Evolutionary conservation across 352 stramenopile genomes (phyloP).

Genomic region (Globisporangium emineosum): DNA sequence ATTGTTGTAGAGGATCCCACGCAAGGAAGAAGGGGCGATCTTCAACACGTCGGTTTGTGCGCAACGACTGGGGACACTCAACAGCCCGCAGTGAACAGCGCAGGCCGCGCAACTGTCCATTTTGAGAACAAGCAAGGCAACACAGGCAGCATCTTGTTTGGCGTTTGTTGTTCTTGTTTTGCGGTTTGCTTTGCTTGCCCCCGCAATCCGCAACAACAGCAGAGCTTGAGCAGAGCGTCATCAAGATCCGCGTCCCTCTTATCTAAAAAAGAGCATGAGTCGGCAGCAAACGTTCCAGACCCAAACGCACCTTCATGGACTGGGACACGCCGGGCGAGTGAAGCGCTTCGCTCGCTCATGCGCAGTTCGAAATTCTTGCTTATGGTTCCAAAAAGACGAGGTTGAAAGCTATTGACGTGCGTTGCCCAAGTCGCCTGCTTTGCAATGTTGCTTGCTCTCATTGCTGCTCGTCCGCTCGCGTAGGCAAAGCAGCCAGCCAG

Average conservation of each 20-base stretch:
- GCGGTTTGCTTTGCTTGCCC: too few relatives aligned
- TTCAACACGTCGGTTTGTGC: too few relatives aligned
- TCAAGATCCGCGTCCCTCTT: too few relatives aligned
- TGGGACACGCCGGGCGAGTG: background rate
- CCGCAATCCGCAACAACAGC: too few relatives aligned
- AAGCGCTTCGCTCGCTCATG: too few relatives aligned
- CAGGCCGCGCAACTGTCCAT: conserved; percentile 1
- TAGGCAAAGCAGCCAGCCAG: background rate
- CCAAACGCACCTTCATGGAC: background rate
- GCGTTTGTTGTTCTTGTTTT: background rate
- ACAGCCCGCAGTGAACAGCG: background rate
- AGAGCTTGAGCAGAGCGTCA: too few relatives aligned
- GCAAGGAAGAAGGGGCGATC: background rate
- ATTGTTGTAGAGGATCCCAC: background rate
- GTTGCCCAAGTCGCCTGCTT: background rate
- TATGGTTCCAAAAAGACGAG: background rate
- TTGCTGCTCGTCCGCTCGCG: background rate
- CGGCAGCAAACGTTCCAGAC: background rate
- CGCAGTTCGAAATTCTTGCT: background rate
- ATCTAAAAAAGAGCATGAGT: too few relatives aligned
- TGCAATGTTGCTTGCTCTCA: too few relatives aligned
- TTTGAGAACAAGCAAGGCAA: conserved; percentile 1
- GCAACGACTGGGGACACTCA: too few relatives aligned
- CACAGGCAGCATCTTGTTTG: background rate
- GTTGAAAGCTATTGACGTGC: background rate